Percentiles rank a stretch among this genome's conserved stretches.
These are phyloP conservation scores for Fusarium austroafricanum DNA, from an alignment of 2,329 filamentous ascomycete species.

Conservation along the genomic window DNA sequence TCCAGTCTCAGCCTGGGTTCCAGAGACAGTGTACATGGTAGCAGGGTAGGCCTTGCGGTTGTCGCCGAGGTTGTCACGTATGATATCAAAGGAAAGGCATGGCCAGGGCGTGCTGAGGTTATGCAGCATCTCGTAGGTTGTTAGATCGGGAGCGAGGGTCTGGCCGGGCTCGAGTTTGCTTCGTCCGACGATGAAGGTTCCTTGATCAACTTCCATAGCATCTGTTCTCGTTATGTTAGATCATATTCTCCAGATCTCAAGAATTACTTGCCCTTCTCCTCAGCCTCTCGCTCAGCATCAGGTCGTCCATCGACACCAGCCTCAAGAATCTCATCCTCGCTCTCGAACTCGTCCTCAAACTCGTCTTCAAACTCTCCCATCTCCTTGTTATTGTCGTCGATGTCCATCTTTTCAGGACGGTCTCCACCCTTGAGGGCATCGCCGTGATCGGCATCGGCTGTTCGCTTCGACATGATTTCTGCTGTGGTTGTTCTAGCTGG, in stretches of 20 bases:
- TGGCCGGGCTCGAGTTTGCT: conserved; percentile 92
- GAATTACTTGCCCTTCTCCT: conserved; percentile 70
- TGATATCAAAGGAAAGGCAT: conserved; percentile 93
- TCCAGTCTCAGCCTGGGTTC: conserved; percentile 86
- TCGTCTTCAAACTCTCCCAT: conserved; percentile 94
- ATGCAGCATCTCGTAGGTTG: conserved; percentile 98
- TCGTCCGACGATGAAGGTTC: conserved; percentile 94
- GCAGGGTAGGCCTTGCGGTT: conserved; percentile 93
- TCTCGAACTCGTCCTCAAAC: conserved; percentile 92
- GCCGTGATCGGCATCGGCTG: conserved; percentile 62
- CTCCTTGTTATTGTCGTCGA: conserved; percentile 68
- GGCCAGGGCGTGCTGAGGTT: conserved; percentile 95
- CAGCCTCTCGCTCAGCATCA: conserved; percentile 90
- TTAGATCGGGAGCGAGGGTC: conserved; percentile 88
- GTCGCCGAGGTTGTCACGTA: conserved; percentile 87
- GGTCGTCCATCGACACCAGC: conserved; percentile 93
- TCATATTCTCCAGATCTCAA: accelerated
- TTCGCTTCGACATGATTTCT: conserved; percentile 68
- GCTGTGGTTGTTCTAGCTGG: neutral
- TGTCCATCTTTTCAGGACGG: conserved; percentile 73
- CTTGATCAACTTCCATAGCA: conserved; percentile 93
- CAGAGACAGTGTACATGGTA: conserved; percentile 93
- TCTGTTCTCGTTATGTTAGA: conserved; percentile 54
- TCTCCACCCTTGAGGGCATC: conserved; percentile 68
- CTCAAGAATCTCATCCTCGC: conserved; percentile 88